These are phyloP conservation scores for Ustilago cynodontis DNA, from an alignment of 1,284 basidiomycete genomes.

Conservation along the genomic window DNA sequence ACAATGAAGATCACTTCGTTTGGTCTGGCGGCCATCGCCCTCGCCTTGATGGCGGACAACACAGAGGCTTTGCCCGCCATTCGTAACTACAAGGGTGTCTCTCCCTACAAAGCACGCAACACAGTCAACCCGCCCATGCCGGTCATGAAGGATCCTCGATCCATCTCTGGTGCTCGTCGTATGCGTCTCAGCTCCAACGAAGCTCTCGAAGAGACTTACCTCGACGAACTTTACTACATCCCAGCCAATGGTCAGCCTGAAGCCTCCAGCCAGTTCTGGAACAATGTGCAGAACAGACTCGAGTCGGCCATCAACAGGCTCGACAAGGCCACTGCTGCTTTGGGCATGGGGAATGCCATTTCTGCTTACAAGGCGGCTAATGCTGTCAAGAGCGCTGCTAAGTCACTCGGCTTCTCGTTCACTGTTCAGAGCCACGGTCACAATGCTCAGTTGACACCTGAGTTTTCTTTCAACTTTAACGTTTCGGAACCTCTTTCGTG, in stretches of 20 bases:
- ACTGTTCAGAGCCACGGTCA: slow-evolving; percentile 31
- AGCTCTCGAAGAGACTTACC: slow-evolving; percentile 43
- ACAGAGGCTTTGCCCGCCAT: slow-evolving; percentile 48
- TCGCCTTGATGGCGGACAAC: slow-evolving; percentile 48
- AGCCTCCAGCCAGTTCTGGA: slow-evolving; percentile 44
- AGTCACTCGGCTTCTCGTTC: slow-evolving; percentile 49
- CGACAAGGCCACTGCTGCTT: slow-evolving; percentile 31
- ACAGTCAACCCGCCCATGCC: slow-evolving; percentile 26
- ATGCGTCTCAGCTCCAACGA: slow-evolving; percentile 52
- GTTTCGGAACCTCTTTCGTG: slow-evolving; percentile 41
- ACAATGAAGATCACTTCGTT: slow-evolving; percentile 53
- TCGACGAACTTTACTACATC: slow-evolving; percentile 51
- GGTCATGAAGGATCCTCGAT: slow-evolving; percentile 39
- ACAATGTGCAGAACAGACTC: slow-evolving; percentile 44
- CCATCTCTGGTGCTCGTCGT: slow-evolving; percentile 31
- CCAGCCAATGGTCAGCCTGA: slow-evolving; percentile 20
- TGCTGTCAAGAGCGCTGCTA: slow-evolving; percentile 41
- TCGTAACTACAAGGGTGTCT: slow-evolving; percentile 46
- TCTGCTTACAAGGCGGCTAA: slow-evolving; percentile 35
- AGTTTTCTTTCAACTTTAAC: slow-evolving; percentile 52
- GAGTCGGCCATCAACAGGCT: slow-evolving; percentile 41
- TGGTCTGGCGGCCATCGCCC: slow-evolving; percentile 45
- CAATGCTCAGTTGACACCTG: slow-evolving; percentile 19
- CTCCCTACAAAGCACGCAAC: slow-evolving; percentile 39
- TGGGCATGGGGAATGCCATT: slow-evolving; percentile 37